Percentiles rank a stretch among this genome's conserved stretches.
phyloP scores from a whole-genome alignment of 257 asterid genomes.

The Solanum commersonii region DNA sequence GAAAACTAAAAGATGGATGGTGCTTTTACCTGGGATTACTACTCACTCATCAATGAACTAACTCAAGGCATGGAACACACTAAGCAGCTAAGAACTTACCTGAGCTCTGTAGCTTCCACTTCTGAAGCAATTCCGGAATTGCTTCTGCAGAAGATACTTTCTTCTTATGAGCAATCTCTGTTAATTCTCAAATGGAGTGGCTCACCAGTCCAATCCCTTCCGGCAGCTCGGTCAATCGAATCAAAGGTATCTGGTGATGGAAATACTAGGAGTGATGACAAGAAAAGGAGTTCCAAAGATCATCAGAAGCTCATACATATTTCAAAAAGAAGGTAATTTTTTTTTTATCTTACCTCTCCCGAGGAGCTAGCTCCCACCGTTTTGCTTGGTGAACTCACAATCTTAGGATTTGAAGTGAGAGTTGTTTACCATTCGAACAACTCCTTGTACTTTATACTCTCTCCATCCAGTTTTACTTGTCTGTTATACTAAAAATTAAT shows the following conservation, averaged over 20 bases:
- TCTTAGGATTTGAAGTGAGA: no score
- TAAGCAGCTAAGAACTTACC: constrained; percentile 47
- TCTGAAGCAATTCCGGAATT: constrained; percentile 26
- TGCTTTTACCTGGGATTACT: constrained; percentile 27
- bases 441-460: no score
- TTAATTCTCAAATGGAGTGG: constrained; percentile 53
- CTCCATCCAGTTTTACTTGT: neutral
- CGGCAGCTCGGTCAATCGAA: constrained; percentile 14
- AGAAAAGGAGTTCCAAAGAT: constrained; percentile 18
- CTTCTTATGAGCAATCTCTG: constrained; percentile 66
- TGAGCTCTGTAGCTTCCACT: constrained; percentile 24
- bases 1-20: constrained; percentile 21
- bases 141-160: constrained; percentile 54
- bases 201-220: constrained; percentile 10
- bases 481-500: neutral
- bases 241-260: constrained; percentile 32
- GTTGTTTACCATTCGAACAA: no score
- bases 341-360: no score
- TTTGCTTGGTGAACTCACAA: no score
- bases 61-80: constrained; percentile 74
- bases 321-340: constrained; percentile 47
- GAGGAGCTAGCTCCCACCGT: no score
- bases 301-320: constrained; percentile 12
- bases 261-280: constrained; percentile 39
- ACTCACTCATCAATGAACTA: constrained; percentile 40